Conservation (phyloP, 768 basidiomycete genomes). For the Tubosaeta brunneosetosa region DNA sequence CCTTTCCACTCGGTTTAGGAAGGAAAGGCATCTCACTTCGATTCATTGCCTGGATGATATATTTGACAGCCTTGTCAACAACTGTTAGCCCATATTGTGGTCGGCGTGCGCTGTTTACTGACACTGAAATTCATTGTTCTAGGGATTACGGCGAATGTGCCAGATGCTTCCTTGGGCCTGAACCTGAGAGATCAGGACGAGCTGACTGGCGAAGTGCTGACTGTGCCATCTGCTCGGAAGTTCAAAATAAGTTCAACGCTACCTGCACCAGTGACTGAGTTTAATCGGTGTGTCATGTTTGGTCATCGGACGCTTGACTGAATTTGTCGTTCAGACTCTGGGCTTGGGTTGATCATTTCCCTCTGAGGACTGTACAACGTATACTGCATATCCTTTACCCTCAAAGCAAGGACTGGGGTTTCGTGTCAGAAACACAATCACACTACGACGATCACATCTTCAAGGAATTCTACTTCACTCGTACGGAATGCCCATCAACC, state of each 20-base stretch:
- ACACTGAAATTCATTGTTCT: neutral
- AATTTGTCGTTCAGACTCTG: conserved; percentile 19
- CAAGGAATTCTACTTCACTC: conserved; percentile 44
- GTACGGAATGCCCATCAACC: conserved; percentile 15
- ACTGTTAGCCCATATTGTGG: conserved; percentile 19
- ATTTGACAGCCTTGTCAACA: conserved; percentile 27
- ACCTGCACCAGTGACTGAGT: conserved; percentile 30
- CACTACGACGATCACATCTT: conserved; percentile 40
- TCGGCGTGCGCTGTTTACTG: neutral
- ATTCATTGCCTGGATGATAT: conserved; percentile 25
- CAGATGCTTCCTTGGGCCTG: conserved; percentile 24
- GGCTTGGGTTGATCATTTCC: conserved; percentile 32
- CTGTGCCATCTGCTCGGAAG: conserved; percentile 29
- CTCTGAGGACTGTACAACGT: conserved; percentile 31
- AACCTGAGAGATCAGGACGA: conserved; percentile 23
- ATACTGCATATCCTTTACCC: conserved; percentile 44
- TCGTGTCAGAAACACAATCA: conserved; percentile 31
- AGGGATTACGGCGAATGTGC: conserved; percentile 30
- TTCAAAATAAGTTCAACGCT: conserved; percentile 24
- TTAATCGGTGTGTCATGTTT: conserved; percentile 23
- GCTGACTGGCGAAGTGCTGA: conserved; percentile 25
- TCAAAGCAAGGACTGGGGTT: conserved; percentile 39
- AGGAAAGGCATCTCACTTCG: conserved; percentile 28
- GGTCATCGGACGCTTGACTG: neutral
- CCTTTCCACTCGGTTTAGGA: conserved; percentile 31